These are phyloP conservation scores for Mortierella alpina DNA, from an alignment of 192 early-diverging fungal genomes.

Conservation along the genomic window DNA sequence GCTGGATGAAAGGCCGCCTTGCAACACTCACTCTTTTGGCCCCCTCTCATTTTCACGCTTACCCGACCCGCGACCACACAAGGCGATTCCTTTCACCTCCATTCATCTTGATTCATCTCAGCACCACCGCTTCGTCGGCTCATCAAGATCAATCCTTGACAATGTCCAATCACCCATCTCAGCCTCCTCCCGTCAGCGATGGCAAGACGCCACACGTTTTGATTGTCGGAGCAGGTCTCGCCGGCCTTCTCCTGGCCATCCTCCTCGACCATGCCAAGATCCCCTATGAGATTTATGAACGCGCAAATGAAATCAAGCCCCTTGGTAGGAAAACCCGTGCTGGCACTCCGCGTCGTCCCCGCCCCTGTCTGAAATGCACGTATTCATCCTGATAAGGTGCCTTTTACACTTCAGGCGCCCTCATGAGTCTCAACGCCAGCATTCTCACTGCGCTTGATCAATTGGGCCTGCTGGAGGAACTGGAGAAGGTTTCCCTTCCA, in stretches of 20 bases:
- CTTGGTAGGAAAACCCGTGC: constrained; percentile 5
- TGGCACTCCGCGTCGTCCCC: not conserved
- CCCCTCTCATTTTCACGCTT: too few species aligned
- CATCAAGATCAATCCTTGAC: not conserved
- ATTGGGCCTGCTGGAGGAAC: constrained; percentile 7
- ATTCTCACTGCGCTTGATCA: constrained; percentile 18
- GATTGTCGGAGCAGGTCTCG: constrained; percentile 31
- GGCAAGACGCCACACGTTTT: constrained; percentile 21
- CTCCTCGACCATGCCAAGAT: constrained; percentile 11
- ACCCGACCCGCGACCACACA: too few species aligned
- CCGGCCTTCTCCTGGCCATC: constrained; percentile 19
- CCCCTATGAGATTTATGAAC: constrained; percentile 26
- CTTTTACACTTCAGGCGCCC: not conserved
- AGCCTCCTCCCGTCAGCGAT: constrained; percentile 2
- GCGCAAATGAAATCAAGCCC: constrained; percentile 3
- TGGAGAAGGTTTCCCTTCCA: constrained; percentile 5
- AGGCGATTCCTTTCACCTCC: too few species aligned
- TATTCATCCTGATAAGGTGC: too few species aligned
- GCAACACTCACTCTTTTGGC: too few species aligned
- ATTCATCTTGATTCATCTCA: too few species aligned
- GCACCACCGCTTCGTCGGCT: not conserved
- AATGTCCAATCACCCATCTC: not conserved
- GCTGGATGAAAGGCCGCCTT: too few species aligned
- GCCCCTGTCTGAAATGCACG: not conserved
- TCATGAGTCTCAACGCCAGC: constrained; percentile 10